A percentile compares a stretch with the other conserved stretches of the same genome.
phyloP scores from a whole-genome alignment of 2,329 filamentous ascomycete species.

The Colletotrichum sp. region DNA sequence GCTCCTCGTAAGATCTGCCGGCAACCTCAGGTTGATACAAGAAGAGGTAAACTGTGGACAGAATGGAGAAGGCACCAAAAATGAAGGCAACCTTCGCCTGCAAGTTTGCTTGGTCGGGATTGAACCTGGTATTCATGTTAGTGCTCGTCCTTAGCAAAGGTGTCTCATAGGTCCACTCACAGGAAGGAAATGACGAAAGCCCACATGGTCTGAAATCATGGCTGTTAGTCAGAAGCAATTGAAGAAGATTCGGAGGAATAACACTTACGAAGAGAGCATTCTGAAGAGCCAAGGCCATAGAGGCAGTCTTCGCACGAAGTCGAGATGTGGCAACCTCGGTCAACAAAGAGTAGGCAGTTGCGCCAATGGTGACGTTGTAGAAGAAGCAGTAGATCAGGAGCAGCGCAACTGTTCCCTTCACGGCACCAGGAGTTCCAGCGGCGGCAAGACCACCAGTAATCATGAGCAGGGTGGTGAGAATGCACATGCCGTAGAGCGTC shows the following conservation, averaged over 20 bases:
- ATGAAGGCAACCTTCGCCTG: conserved; percentile 45
- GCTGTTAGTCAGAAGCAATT: neutral
- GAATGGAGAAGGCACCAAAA: conserved; percentile 35
- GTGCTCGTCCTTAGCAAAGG: neutral
- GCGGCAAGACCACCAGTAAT: conserved; percentile 33
- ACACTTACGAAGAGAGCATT: conserved; percentile 32
- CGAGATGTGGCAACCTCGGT: conserved; percentile 41
- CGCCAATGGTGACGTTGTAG: conserved; percentile 44
- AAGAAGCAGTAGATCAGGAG: conserved; percentile 41
- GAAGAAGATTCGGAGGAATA: neutral
- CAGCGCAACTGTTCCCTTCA: conserved; percentile 34
- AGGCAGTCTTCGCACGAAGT: conserved; percentile 42
- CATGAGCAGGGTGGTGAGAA: conserved; percentile 30
- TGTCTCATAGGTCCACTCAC: neutral
- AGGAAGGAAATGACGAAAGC: conserved; percentile 30
- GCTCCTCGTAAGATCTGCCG: conserved; percentile 24
- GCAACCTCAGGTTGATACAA: conserved; percentile 38
- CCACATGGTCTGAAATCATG: conserved; percentile 8
- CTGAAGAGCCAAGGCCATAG: conserved; percentile 38
- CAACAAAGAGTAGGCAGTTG: conserved; percentile 40
- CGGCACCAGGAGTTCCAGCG: neutral
- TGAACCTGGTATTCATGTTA: conserved; percentile 20
- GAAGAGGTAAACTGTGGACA: conserved; percentile 33
- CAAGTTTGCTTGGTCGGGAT: conserved; percentile 35
- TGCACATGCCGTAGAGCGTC: conserved; percentile 34